Percentiles rank a stretch among this genome's conserved stretches.
phyloP scores from a whole-genome alignment of 1,284 basidiomycete species.

The Crepidotus sp. region DNA sequence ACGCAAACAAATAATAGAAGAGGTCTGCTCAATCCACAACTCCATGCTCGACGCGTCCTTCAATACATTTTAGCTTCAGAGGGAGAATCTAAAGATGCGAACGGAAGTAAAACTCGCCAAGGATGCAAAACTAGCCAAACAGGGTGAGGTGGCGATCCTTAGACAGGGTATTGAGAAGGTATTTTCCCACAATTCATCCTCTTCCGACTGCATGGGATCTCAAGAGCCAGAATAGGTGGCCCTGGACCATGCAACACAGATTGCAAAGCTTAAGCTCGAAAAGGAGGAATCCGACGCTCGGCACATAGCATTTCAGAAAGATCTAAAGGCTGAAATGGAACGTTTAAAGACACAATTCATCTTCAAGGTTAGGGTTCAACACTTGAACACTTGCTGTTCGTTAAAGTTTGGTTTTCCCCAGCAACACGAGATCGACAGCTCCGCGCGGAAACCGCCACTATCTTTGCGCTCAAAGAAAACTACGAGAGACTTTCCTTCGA shows the following conservation, averaged over 20 bases:
- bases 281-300: slow-evolving; percentile 53
- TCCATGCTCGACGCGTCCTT: slow-evolving; percentile 10
- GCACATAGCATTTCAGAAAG: slow-evolving; percentile 44
- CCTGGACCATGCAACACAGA: slow-evolving; percentile 49
- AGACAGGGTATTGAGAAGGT: slow-evolving; percentile 53
- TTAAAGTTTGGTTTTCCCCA: slow-evolving; percentile 21
- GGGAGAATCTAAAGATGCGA: slow-evolving; percentile 38
- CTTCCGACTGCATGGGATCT: neutral
- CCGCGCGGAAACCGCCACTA: slow-evolving; percentile 39
- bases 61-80: slow-evolving; percentile 35
- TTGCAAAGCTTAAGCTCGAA: slow-evolving; percentile 46
- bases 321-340: slow-evolving; percentile 60
- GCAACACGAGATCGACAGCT: slow-evolving; percentile 66
- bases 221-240: slow-evolving; percentile 33
- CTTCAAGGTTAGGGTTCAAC: slow-evolving; percentile 45
- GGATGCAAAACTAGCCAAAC: slow-evolving; percentile 40
- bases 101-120: slow-evolving; percentile 38
- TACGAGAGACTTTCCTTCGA: slow-evolving; percentile 29
- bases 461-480: slow-evolving; percentile 35
- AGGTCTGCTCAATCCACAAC: slow-evolving; percentile 30
- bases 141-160: slow-evolving; percentile 55
- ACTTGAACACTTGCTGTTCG: neutral
- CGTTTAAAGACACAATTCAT: slow-evolving; percentile 57
- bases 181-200: neutral
- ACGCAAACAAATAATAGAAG: slow-evolving; percentile 36